Base-by-base conservation (phyloP, 179 eudicot genomes). In the Pouteria campechiana region DNA sequence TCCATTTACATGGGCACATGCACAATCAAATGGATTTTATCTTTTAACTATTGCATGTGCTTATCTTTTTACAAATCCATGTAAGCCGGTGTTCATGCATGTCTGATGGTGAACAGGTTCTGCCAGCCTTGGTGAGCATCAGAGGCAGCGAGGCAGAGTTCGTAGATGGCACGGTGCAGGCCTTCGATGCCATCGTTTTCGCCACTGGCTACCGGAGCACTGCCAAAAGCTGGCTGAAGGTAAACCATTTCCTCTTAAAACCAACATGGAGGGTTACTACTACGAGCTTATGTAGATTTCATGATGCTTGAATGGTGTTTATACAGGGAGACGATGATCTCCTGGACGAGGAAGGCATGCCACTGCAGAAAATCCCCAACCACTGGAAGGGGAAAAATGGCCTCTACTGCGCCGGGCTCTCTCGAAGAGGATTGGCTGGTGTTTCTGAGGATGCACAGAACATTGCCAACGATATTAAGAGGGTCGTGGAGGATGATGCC, bases 381-480 rank as follows among this genome's bases (percentile, higher is more conserved):
- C 74, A 74, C 14, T 78, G 85, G 85, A 78, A 74, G 58, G 81
- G 81, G 2, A 33, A 58, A 35, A 70, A 61, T 33, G 81, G 81
- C 28, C 47, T 78, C 5, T 78, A 74, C 12, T 78, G 75, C 25
- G 68, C 30, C 10, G 85, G 85, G 25, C 51, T 78, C 3, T 47
- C 75, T 1, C 53, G 75, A 8, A 64, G 58, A 54, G 85, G 85
- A 17, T 13, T 74, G 0, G 52, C 50, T 36, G 81, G 78, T 40
- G 54, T 70, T 50, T 68, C 58, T 5, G 33, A 44, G 16, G 85
- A 78, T 52, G 81, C 85, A 19, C 65, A 74, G 38, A 67, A 64
- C 25, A 64, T 78, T 25, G 81, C 81, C 32, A 18, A 58, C 16
- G 52, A 73, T 40, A 69, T 76, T 9, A 48, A 34, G n/a, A n/a